phyloP scores from a whole-genome alignment of 192 early-diverging fungal genomes.

The Podila minutissima region DNA sequence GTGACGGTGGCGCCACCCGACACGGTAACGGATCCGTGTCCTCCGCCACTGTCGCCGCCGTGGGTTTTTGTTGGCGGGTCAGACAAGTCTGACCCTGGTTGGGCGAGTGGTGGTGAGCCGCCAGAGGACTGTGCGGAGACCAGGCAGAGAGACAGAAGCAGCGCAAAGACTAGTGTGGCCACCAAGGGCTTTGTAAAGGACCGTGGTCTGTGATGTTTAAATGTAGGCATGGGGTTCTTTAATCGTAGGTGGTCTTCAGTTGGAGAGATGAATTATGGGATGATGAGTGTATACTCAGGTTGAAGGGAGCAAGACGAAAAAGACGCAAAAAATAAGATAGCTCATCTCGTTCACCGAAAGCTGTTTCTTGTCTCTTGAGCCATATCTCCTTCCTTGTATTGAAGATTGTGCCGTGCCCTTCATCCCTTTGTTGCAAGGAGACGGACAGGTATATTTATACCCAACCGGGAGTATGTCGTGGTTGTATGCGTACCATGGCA shows the following conservation, averaged over 20 bases:
- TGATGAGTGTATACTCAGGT: too few relatives aligned
- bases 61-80: constrained; percentile 14
- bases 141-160: background rate
- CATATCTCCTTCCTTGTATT: too few relatives aligned
- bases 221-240: background rate
- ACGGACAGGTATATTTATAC: too few relatives aligned
- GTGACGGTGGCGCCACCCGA: background rate
- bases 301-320: too few relatives aligned
- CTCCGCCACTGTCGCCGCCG: background rate
- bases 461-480: too few relatives aligned
- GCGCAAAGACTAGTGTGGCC: background rate
- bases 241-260: background rate
- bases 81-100: background rate
- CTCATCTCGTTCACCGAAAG: too few relatives aligned
- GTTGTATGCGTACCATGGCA: too few relatives aligned
- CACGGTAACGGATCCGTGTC: background rate
- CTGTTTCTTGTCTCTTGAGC: too few relatives aligned
- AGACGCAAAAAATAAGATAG: too few relatives aligned
- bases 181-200: background rate
- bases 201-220: background rate
- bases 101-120: background rate
- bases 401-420: too few relatives aligned
- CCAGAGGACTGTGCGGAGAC: background rate
- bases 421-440: too few relatives aligned
- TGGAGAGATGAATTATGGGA: too few relatives aligned